Evolutionary conservation across 805 yeast genomes (phyloP).

Genomic region (Metschnikowia cerradonensis): DNA sequence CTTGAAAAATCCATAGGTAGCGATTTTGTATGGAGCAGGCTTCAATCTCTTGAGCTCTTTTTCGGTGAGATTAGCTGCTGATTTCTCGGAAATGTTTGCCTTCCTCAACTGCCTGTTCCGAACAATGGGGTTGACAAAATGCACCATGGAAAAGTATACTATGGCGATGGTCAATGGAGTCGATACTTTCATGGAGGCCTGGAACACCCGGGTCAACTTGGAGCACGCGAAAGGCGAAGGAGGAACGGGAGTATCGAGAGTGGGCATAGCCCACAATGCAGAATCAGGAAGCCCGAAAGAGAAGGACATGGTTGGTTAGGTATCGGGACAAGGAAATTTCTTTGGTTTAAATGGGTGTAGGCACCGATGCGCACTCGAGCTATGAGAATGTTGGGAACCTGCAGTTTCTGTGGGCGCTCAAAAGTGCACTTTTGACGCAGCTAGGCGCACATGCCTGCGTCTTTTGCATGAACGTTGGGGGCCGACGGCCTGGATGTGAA

Average conservation of each 20-base stretch:
- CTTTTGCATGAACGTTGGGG: neutral
- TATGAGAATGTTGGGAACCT: slow-evolving; percentile 4
- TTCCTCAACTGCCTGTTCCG: slow-evolving; percentile 42
- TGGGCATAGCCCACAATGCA: slow-evolving; percentile 30
- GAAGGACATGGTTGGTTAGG: slow-evolving; percentile 12
- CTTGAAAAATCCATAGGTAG: slow-evolving; percentile 46
- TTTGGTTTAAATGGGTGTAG: neutral
- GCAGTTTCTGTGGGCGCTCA: neutral
- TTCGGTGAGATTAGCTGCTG: slow-evolving; percentile 17
- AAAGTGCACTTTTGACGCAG: neutral
- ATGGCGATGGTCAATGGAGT: slow-evolving; percentile 58
- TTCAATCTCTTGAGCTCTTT: slow-evolving; percentile 36
- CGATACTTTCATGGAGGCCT: slow-evolving; percentile 42
- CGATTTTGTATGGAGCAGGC: slow-evolving; percentile 50
- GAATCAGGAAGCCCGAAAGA: slow-evolving; percentile 33
- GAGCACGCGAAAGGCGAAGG: slow-evolving; percentile 32
- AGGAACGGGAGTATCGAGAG: slow-evolving; percentile 27
- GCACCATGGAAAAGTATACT: slow-evolving; percentile 56
- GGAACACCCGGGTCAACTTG: slow-evolving; percentile 33
- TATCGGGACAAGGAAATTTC: neutral
- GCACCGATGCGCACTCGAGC: slow-evolving; percentile 2
- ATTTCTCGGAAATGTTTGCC: slow-evolving; percentile 19
- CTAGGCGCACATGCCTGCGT: neutral
- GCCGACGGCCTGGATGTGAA: neutral
- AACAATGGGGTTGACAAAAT: slow-evolving; percentile 46